Evolutionary conservation across 805 yeast species (phyloP), one percentile per base, ranked within the genome.

Genomic region (Metschnikowia aberdeeniae): DNA sequence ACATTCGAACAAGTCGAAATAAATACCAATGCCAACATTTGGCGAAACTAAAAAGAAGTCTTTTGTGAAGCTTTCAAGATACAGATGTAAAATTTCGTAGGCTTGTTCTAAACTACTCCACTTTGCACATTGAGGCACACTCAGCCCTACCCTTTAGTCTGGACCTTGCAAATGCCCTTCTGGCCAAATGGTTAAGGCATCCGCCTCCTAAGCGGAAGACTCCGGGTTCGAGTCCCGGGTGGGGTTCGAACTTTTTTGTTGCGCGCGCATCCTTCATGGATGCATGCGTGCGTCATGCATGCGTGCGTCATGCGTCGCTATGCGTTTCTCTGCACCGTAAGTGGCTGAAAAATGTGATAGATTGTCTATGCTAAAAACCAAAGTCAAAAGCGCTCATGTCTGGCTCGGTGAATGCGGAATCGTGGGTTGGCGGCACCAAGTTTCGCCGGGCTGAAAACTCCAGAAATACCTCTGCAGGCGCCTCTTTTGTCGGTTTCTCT

Each of bases 361-460:
- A 29, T 12, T 29, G 32, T 13, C 6, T 13, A 19, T 2, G 12
- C 34, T 37, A 60, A 34, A 60, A 60, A 5, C 64, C 64, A 46
- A 83, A 84, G 43, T 74, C 75, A 56, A 83, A 84, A 0, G 87
- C 76, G 59, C 84, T 80, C 89, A 85, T 82, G 56, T 85, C 89
- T 0, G 90, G 88, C 55, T 84, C 90, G 46, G 73, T 76, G 59
- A 81, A 82, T 30, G 75, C 77, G 3, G 70, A 67, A 3, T 84
- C 82, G 1, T 84, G 49, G 3, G 44, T 38, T 5, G 36, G 26
- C 17, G 43, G 34, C 33, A 27, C 46, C 24, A 28, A 44, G 30
- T 36, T 39, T 11, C 45, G 42, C 12, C 44, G 39, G 5, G 39
- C 50, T 2, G 52, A 43, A 47, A 50, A 51, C 27, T 55, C 56